Conservation (phyloP, 768 basidiomycete genomes). For the Antrodiella citrinella region DNA sequence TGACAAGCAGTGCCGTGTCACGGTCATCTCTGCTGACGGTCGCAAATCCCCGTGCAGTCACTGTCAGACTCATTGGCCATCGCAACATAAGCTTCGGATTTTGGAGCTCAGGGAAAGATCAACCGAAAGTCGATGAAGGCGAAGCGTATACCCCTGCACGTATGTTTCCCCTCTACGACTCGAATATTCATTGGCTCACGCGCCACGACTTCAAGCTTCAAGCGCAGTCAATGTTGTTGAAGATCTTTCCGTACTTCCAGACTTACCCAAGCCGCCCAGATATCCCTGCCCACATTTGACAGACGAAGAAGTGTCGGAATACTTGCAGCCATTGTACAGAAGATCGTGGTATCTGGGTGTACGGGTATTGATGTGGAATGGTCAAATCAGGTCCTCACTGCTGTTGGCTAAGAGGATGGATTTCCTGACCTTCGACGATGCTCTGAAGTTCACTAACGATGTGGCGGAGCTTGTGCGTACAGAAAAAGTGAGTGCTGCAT, state of each 20-base stretch:
- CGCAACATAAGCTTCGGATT: too few species aligned
- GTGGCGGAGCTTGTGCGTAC: not conserved
- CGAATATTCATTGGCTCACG: too few species aligned
- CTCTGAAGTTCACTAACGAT: not conserved
- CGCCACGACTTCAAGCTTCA: too few species aligned
- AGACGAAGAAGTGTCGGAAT: slow-evolving; percentile 6
- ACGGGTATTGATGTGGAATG: not conserved
- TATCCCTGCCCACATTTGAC: slow-evolving; percentile 17
- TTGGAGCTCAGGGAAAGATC: too few species aligned
- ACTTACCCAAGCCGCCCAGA: slow-evolving; percentile 7
- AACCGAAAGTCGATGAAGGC: too few species aligned
- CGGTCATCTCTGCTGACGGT: too few species aligned
- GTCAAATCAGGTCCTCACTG: not conserved
- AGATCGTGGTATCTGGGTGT: slow-evolving; percentile 6
- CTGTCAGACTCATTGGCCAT: too few species aligned
- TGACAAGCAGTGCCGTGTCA: too few species aligned
- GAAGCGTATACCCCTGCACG: too few species aligned
- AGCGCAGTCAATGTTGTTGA: too few species aligned
- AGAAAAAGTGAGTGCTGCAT: not conserved
- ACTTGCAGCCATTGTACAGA: slow-evolving; percentile 10
- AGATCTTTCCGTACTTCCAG: slow-evolving; percentile 5
- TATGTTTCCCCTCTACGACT: too few species aligned
- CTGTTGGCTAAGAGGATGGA: not conserved
- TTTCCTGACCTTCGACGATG: not conserved
- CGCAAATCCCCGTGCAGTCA: too few species aligned